Evolutionary conservation across 352 stramenopile genomes (phyloP).

Genomic region (Phytophthora melonis): DNA sequence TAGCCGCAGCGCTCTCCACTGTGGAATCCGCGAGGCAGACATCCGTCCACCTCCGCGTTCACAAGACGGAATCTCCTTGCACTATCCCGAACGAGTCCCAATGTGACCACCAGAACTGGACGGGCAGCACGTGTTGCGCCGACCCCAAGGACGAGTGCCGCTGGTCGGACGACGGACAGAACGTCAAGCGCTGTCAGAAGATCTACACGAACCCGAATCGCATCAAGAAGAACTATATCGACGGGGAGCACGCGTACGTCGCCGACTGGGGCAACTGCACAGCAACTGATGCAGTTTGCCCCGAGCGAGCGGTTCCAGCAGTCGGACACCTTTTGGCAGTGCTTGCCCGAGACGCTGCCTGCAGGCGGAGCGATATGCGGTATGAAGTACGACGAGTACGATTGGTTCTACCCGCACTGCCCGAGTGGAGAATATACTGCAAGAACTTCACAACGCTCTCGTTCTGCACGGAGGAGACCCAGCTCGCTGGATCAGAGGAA

Average conservation of each 20-base stretch:
- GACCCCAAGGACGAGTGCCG: constrained; percentile 47
- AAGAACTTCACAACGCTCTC: not conserved
- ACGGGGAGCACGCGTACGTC: constrained; percentile 10
- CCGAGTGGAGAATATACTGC: constrained; percentile 8
- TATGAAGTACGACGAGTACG: constrained; percentile 35
- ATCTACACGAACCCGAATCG: not conserved
- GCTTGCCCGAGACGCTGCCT: constrained; percentile 40
- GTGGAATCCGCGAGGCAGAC: not conserved
- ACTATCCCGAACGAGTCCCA: constrained; percentile 47
- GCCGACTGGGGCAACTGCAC: constrained; percentile 36
- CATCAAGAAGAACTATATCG: constrained; percentile 12
- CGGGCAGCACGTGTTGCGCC: constrained; percentile 39
- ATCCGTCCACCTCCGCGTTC: not conserved
- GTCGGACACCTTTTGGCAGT: constrained; percentile 40
- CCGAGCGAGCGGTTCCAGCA: constrained; percentile 17
- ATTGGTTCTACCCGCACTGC: constrained; percentile 44
- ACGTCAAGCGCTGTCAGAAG: constrained; percentile 34
- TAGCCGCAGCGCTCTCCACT: not conserved
- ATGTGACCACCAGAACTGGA: constrained; percentile 49
- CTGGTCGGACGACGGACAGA: constrained; percentile 42
- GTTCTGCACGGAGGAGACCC: not conserved
- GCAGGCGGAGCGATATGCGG: constrained; percentile 36
- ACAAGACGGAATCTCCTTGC: no score
- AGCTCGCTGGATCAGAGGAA: not conserved
- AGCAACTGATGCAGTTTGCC: constrained; percentile 20